phyloP scores from a whole-genome alignment of 2,329 filamentous ascomycete species.

The Xylaria digitata region DNA sequence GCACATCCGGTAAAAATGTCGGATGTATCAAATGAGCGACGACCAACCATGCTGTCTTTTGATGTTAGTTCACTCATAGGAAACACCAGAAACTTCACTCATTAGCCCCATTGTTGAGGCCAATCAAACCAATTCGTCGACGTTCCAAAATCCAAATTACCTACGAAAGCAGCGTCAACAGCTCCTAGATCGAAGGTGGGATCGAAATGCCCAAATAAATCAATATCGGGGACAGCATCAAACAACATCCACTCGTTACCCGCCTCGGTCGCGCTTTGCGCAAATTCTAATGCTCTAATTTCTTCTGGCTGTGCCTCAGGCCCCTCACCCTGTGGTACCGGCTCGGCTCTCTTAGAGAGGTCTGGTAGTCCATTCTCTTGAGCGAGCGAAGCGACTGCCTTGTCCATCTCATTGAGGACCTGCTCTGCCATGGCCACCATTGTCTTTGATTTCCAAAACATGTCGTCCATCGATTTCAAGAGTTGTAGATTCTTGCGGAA shows the following conservation, averaged over 20 bases:
- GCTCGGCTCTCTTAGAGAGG: conserved; percentile 40
- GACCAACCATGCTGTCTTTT: not conserved
- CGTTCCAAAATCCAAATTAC: conserved; percentile 65
- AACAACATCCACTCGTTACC: conserved; percentile 57
- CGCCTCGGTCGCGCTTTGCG: conserved; percentile 38
- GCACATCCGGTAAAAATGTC: no score
- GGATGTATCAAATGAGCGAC: not conserved
- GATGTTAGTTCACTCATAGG: not conserved
- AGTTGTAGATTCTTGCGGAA: conserved; percentile 67
- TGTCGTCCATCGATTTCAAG: conserved; percentile 63
- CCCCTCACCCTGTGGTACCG: conserved; percentile 32
- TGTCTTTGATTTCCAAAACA: conserved; percentile 68
- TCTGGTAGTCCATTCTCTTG: conserved; percentile 47
- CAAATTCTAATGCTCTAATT: conserved; percentile 18
- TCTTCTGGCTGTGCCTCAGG: conserved; percentile 25
- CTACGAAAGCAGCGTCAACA: conserved; percentile 65
- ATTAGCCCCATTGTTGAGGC: conserved; percentile 47
- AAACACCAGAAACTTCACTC: not conserved
- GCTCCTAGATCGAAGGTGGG: conserved; percentile 65
- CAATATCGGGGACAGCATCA: conserved; percentile 60
- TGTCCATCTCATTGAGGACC: conserved; percentile 67
- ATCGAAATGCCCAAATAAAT: conserved; percentile 66
- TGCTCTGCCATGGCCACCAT: conserved; percentile 66
- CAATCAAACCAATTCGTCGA: conserved; percentile 62
- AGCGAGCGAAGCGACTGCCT: conserved; percentile 60